A percentile compares a stretch with the other conserved stretches of the same genome.
phyloP scores from a whole-genome alignment of 164 flowering plant genomes.

The Nymphaea colorata region DNA sequence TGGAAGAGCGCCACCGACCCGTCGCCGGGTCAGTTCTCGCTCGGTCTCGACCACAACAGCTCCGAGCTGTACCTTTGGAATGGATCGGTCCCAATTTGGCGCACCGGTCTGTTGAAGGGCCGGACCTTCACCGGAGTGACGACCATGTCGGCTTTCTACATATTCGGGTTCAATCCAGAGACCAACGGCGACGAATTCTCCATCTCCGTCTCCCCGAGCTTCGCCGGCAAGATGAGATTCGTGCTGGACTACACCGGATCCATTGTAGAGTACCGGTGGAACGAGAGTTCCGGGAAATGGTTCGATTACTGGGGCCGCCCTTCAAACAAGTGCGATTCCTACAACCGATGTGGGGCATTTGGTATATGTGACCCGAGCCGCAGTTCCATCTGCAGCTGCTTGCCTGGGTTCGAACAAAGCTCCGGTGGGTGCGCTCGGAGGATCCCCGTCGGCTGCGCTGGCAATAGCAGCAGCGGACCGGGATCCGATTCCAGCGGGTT shows the following conservation, averaged over 20 bases:
- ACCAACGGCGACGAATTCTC: neutral
- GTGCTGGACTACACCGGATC: neutral
- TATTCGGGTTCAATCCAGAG: neutral
- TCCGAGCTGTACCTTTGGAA: neutral
- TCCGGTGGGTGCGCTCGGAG: neutral
- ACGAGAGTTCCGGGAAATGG: neutral
- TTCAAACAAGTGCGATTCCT: neutral
- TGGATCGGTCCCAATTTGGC: slow-evolving; percentile 3
- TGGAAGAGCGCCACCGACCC: slow-evolving; percentile 31
- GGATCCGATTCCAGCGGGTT: neutral
- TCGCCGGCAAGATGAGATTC: neutral
- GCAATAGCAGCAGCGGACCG: neutral
- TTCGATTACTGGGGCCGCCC: neutral
- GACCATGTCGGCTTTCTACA: neutral
- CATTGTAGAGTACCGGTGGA: neutral
- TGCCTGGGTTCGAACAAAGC: neutral
- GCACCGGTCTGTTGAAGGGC: slow-evolving; percentile 5
- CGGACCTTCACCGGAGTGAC: neutral
- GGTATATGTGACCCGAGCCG: neutral
- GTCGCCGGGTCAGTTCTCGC: slow-evolving; percentile 10
- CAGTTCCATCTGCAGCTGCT: neutral
- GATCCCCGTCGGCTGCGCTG: neutral
- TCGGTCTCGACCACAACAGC: slow-evolving; percentile 2
- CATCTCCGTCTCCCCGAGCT: neutral
- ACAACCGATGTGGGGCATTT: neutral